Evolutionary conservation across 2,329 filamentous ascomycete species (phyloP).

Genomic region (Aspergillus niger): DNA sequence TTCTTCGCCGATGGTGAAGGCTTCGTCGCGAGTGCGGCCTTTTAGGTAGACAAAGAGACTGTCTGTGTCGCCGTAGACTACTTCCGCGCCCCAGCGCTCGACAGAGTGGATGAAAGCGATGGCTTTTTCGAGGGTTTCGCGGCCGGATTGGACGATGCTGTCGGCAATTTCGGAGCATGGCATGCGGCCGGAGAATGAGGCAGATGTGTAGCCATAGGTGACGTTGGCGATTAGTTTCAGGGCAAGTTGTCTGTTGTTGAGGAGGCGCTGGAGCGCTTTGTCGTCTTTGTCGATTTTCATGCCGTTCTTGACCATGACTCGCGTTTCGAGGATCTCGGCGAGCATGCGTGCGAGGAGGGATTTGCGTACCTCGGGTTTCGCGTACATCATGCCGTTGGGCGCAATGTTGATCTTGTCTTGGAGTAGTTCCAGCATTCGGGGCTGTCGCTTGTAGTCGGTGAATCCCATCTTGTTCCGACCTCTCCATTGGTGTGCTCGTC

Average conservation of each 20-base stretch:
- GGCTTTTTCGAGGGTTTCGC: slow-evolving; percentile 91
- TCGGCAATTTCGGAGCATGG: slow-evolving; percentile 97
- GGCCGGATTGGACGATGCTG: slow-evolving; percentile 93
- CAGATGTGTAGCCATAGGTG: slow-evolving; percentile 96
- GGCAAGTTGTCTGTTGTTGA: slow-evolving; percentile 92
- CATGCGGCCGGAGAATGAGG: slow-evolving; percentile 95
- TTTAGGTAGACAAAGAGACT: slow-evolving; percentile 89
- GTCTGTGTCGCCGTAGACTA: slow-evolving; percentile 97
- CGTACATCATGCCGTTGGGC: slow-evolving; percentile 96
- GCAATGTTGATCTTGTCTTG: slow-evolving; percentile 87
- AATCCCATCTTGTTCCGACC: slow-evolving; percentile 95
- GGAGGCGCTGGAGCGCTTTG: slow-evolving; percentile 76
- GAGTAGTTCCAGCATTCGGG: slow-evolving; percentile 72
- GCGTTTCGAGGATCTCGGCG: slow-evolving; percentile 89
- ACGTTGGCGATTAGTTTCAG: slow-evolving; percentile 98
- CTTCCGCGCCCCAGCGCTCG: slow-evolving; percentile 86
- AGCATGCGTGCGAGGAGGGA: slow-evolving; percentile 95
- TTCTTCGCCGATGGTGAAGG: slow-evolving; percentile 89
- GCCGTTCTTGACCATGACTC: slow-evolving; percentile 95
- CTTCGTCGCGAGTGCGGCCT: slow-evolving; percentile 81
- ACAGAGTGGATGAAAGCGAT: slow-evolving; percentile 91
- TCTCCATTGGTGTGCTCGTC: slow-evolving; percentile 83
- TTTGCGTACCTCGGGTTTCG: slow-evolving; percentile 79
- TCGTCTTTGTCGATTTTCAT: slow-evolving; percentile 95
- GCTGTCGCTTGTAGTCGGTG: slow-evolving; percentile 76